Conservation (phyloP, 192 early-diverging fungal genomes). For the Nowakowskiella sp. region DNA sequence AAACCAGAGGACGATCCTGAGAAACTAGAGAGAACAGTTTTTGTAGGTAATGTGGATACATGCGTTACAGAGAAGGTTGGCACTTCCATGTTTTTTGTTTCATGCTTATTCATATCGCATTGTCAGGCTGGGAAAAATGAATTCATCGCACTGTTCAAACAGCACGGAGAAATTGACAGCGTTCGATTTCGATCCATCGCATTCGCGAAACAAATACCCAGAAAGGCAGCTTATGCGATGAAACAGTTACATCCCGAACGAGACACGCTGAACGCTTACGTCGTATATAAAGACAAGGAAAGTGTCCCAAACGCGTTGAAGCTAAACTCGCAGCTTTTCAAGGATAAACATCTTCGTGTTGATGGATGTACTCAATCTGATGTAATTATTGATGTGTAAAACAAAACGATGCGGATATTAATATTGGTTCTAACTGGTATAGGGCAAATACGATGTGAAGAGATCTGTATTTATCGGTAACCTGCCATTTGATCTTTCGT, state of each 20-base stretch:
- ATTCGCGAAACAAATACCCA: conserved; percentile 56
- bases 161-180: conserved; percentile 69
- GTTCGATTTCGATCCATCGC: conserved; percentile 87
- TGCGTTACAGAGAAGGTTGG: conserved; percentile 51
- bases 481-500: conserved; percentile 43
- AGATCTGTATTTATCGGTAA: conserved; percentile 55
- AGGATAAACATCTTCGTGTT: conserved; percentile 82
- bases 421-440: no score
- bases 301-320: conserved; percentile 53
- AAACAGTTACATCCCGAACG: conserved; percentile 78
- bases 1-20: no score
- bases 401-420: no score
- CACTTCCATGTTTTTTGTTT: not conserved
- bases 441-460: conserved; percentile 62
- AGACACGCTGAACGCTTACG: conserved; percentile 81
- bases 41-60: conserved; percentile 87
- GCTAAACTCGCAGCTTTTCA: conserved; percentile 74
- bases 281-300: conserved; percentile 64
- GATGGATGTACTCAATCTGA: conserved; percentile 42
- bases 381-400: conserved; percentile 3
- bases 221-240: conserved; percentile 75
- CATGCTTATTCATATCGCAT: conserved; percentile 3
- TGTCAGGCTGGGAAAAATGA: conserved; percentile 52
- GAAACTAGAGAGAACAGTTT: conserved; percentile 67
- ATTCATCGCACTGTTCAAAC: conserved; percentile 57